Evolutionary conservation across 1,139 yeast species (phyloP).

Genomic region (Protomyces inouyei): DNA sequence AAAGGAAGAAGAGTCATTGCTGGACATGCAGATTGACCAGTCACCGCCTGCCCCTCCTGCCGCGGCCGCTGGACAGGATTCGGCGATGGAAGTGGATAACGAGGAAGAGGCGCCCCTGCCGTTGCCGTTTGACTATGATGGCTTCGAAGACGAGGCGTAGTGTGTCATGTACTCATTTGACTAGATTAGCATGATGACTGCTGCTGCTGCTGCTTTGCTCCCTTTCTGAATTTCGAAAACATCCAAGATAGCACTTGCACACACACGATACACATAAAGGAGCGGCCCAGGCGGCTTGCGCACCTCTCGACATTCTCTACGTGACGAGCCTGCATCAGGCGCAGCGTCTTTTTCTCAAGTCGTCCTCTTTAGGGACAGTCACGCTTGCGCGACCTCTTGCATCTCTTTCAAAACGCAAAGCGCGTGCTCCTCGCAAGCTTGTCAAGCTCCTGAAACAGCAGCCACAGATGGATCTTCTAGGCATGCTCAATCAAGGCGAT

Average conservation of each 20-base stretch:
- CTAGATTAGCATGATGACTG: conserved; percentile 34
- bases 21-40: conserved; percentile 43
- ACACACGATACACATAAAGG: too few species aligned
- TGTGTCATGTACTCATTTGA: not conserved
- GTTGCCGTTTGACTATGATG: not conserved
- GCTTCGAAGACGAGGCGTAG: not conserved
- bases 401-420: too few species aligned
- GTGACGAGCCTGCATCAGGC: too few species aligned
- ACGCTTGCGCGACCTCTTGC: too few species aligned
- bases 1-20: conserved; percentile 57
- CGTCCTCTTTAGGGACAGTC: too few species aligned
- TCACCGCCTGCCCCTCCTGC: conserved; percentile 3
- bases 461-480: conserved; percentile 7
- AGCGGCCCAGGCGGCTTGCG: too few species aligned
- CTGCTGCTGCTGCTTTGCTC: too few species aligned
- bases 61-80: not conserved
- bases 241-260: too few species aligned
- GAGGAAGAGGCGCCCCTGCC: conserved; percentile 9
- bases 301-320: too few species aligned
- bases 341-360: too few species aligned
- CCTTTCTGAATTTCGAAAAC: too few species aligned
- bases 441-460: not conserved
- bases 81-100: conserved; percentile 36
- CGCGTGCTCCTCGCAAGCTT: not conserved
- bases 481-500: conserved; percentile 8